Evolutionary conservation across 192 early-diverging fungal species (phyloP), one percentile per base, ranked within the genome.

Genomic region (Podila horticola): DNA sequence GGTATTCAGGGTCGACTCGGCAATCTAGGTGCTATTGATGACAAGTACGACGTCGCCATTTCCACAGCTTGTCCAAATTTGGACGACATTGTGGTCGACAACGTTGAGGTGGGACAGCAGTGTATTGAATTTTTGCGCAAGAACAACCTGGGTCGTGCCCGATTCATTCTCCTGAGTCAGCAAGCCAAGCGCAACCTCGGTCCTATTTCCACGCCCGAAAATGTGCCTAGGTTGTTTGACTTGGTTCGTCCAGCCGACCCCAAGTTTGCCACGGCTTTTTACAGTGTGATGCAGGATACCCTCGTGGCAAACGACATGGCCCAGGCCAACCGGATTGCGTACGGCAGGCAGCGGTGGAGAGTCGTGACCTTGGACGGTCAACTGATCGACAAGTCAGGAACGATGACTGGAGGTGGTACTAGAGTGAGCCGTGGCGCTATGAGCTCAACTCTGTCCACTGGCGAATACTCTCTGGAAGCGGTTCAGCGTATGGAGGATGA

Each of bases 281-380:
- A 95, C 74, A 92, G 94, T 62, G 93, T 89, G 0, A 84, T 99
- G 71, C 67, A 86, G 31, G 90, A 99, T 84, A 98, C 98, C 0
- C 84, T 99, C 26, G 97, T 98, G 0, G 96, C 96, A 2, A 62
- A 85, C 26, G 86, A 97, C 72, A 69, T 99, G 75, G 83, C 90
- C 36, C 91, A 94, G 74, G 98, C 96, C 12, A 96, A 95, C 68
- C 84, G 89, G 33, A 93, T 99, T 51, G 97, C 98, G 0, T 99
- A 91, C 73, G 93, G 94, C n/a, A 67, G 69, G 33, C 86, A 85
- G 29, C 89, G 96, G n/a, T 94, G 91, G 88, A 90, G 97, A 33
- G 97, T 99, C 9, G 98, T 99, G 7, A 99, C 96, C 2, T 79
- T 99, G 49, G 94, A 94, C 60, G 97, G 98, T 4, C 89, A 95